phyloP scores from a whole-genome alignment of 768 basidiomycete genomes.

The Austroboletus festivus region DNA sequence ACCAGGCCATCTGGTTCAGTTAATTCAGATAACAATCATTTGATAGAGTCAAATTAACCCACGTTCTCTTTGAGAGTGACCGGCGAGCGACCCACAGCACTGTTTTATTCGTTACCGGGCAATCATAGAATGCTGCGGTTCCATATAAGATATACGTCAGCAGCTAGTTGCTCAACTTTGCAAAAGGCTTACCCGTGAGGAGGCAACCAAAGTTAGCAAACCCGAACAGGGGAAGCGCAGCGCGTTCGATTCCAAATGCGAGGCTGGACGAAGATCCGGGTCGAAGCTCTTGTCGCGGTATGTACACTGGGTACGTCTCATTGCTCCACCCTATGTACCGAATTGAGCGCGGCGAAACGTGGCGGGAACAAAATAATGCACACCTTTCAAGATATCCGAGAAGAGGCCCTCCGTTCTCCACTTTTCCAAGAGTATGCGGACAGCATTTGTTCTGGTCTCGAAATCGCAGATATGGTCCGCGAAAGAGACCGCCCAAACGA shows the following conservation, averaged over 20 bases:
- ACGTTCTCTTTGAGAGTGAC: slow-evolving; percentile 41
- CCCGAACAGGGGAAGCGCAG: slow-evolving; percentile 43
- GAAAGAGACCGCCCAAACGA: slow-evolving; percentile 23
- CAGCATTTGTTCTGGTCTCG: slow-evolving; percentile 13
- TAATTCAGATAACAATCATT: no score
- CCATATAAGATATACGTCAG: no score
- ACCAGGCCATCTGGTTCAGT: slow-evolving; percentile 31
- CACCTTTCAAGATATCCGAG: slow-evolving; percentile 22
- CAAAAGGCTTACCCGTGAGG: slow-evolving; percentile 33
- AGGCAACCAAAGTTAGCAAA: slow-evolving; percentile 44
- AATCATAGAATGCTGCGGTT: slow-evolving; percentile 35
- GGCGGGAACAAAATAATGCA: not conserved
- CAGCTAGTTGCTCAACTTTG: no score
- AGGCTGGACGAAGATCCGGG: slow-evolving; percentile 1
- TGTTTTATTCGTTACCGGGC: slow-evolving; percentile 25
- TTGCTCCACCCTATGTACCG: slow-evolving; percentile 20
- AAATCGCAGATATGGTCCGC: slow-evolving; percentile 14
- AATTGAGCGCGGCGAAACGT: not conserved
- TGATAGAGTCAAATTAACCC: slow-evolving; percentile 7
- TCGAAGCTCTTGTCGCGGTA: slow-evolving; percentile 10
- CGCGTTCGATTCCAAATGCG: slow-evolving; percentile 42
- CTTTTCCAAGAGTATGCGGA: slow-evolving; percentile 8
- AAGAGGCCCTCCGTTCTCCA: slow-evolving; percentile 20
- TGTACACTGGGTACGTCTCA: slow-evolving; percentile 26
- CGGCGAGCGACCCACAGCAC: slow-evolving; percentile 42